These are phyloP conservation scores for Cytospora mali DNA, from an alignment of 2,329 filamentous ascomycete genomes.

Conservation along the genomic window DNA sequence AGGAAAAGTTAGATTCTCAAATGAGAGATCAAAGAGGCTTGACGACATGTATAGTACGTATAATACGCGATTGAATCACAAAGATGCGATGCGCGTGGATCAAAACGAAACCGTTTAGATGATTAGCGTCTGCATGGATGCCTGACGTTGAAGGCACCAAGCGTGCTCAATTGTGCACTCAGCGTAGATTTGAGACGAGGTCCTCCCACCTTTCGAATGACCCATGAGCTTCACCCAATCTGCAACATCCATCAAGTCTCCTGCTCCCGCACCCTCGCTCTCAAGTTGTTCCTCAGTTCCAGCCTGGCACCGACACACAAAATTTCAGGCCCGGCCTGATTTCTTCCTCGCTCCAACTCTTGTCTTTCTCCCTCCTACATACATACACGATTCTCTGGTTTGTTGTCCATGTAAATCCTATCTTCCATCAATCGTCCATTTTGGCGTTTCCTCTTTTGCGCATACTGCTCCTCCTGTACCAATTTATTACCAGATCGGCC, in stretches of 20 bases:
- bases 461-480: slow-evolving; percentile 20
- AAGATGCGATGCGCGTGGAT: neutral
- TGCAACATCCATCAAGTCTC: slow-evolving; percentile 25
- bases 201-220: slow-evolving; percentile 10
- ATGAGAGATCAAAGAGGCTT: neutral
- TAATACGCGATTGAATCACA: neutral
- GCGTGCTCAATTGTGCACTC: slow-evolving; percentile 17
- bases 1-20: neutral
- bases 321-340: slow-evolving; percentile 14
- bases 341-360: slow-evolving; percentile 8
- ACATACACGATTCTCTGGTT: slow-evolving; percentile 3
- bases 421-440: slow-evolving; percentile 6
- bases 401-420: slow-evolving; percentile 5
- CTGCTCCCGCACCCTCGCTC: slow-evolving; percentile 17
- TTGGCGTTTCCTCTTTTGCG: slow-evolving; percentile 16
- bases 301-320: slow-evolving; percentile 19
- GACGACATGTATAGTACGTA: neutral
- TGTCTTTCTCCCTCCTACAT: neutral
- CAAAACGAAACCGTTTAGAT: slow-evolving; percentile 1
- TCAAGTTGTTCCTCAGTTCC: slow-evolving; percentile 21
- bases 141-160: slow-evolving; percentile 15
- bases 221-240: slow-evolving; percentile 24
- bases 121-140: slow-evolving; percentile 16
- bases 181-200: slow-evolving; percentile 2
- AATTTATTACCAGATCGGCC: slow-evolving; percentile 7